Evolutionary conservation across 73 alveolate genomes (phyloP).

Genomic region (Symbiodinium natans): DNA sequence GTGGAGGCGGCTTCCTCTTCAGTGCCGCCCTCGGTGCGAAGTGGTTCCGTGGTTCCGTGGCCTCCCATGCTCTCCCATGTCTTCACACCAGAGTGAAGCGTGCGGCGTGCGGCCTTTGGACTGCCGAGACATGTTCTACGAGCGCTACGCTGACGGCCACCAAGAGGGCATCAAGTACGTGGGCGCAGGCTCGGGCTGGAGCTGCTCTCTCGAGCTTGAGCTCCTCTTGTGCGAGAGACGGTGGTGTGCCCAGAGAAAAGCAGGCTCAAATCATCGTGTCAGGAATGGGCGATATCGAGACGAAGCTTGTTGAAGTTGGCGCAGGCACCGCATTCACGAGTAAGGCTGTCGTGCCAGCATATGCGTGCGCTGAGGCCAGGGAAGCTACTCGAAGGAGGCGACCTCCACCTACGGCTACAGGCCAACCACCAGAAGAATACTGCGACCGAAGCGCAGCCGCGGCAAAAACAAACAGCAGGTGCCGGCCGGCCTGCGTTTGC

Average conservation of each 20-base stretch:
- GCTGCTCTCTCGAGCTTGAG: too few relatives aligned
- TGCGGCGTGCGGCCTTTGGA: too few relatives aligned
- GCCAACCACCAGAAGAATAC: background rate
- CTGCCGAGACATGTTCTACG: constrained; percentile 9
- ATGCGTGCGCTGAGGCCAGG: background rate
- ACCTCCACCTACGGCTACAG: constrained; percentile 21
- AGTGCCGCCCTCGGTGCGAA: too few relatives aligned
- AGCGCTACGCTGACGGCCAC: background rate
- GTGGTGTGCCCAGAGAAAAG: too few relatives aligned
- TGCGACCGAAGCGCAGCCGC: background rate
- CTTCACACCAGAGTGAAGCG: too few relatives aligned
- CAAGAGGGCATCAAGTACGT: background rate
- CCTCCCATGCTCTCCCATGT: too few relatives aligned
- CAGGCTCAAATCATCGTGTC: too few relatives aligned
- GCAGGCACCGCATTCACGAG: constrained; percentile 16
- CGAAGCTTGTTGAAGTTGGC: constrained; percentile 25
- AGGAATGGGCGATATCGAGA: constrained; percentile 31
- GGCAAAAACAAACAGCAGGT: too few relatives aligned
- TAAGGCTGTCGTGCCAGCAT: too few relatives aligned
- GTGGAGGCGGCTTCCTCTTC: too few relatives aligned
- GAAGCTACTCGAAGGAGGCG: constrained; percentile 38
- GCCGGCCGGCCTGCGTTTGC: background rate
- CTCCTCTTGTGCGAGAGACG: too few relatives aligned
- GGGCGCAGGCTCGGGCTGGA: background rate
- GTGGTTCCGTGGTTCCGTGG: too few relatives aligned